Evolutionary conservation across 1,139 yeast species (phyloP).

Genomic region (Meyerozyma elateridarum): DNA sequence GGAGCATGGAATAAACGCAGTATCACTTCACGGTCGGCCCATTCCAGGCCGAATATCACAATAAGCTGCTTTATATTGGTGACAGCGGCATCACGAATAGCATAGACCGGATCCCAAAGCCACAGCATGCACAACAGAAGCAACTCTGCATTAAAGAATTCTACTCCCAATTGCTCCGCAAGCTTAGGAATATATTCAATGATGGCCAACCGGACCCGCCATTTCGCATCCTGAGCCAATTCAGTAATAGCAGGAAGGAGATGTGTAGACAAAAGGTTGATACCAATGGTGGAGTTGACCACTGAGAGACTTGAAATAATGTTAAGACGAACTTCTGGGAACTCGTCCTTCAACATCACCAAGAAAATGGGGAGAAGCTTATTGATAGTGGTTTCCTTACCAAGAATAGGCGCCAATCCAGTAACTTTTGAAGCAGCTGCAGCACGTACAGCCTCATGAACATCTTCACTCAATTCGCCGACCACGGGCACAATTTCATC

Average conservation of each 20-base stretch:
- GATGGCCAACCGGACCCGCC: constrained; percentile 97
- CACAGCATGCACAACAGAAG: constrained; percentile 90
- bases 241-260: constrained; percentile 94
- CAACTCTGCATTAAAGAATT: constrained; percentile 87
- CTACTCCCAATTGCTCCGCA: constrained; percentile 93
- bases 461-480: constrained; percentile 80
- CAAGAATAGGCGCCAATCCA: constrained; percentile 79
- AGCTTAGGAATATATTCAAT: constrained; percentile 94
- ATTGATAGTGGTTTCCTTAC: constrained; percentile 80
- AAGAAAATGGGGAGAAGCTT: constrained; percentile 82
- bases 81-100: constrained; percentile 96
- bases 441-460: constrained; percentile 88
- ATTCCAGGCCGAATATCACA: constrained; percentile 81
- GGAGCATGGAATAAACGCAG: constrained; percentile 57
- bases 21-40: constrained; percentile 87
- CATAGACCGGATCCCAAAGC: constrained; percentile 97
- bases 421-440: constrained; percentile 88
- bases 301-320: constrained; percentile 88
- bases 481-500: constrained; percentile 79
- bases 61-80: constrained; percentile 75
- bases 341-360: constrained; percentile 93
- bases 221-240: constrained; percentile 91
- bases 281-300: constrained; percentile 92
- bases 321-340: constrained; percentile 92
- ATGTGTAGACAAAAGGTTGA: constrained; percentile 78